Conservation (phyloP, 139 green algal species). For the Tetradesmus obliquus region DNA sequence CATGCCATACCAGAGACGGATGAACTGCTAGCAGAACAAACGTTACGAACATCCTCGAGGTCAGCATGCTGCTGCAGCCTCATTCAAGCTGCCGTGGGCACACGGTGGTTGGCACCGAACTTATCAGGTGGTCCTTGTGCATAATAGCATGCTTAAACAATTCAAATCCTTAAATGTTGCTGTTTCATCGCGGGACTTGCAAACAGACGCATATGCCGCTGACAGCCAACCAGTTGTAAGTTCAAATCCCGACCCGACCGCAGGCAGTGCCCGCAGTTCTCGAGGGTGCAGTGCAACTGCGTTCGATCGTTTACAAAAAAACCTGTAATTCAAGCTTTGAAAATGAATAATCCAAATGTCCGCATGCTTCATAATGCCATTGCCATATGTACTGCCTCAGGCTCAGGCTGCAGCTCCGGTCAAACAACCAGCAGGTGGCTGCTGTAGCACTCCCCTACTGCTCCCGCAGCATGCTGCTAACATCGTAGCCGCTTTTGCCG, state of each 20-base stretch:
- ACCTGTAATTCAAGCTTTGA: too few relatives aligned
- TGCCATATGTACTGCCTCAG: not conserved
- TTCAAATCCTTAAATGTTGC: not conserved
- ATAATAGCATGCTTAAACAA: not conserved
- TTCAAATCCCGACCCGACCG: not conserved
- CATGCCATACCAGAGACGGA: not conserved
- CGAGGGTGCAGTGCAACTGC: too few relatives aligned
- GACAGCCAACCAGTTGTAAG: not conserved
- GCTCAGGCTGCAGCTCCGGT: not conserved
- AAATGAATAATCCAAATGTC: too few relatives aligned
- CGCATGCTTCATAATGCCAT: too few relatives aligned
- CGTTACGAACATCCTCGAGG: not conserved
- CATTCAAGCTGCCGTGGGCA: not conserved
- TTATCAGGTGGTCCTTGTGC: not conserved
- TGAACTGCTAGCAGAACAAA: not conserved
- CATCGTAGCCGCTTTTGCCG: constrained; percentile 55
- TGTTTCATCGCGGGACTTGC: not conserved
- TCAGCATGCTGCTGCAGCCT: not conserved
- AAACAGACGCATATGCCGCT: not conserved
- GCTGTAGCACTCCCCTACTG: not conserved
- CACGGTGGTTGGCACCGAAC: not conserved
- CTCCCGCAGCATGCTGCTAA: not conserved
- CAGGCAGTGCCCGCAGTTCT: not conserved
- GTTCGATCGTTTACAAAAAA: too few relatives aligned
- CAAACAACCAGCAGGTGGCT: too few relatives aligned